Evolutionary conservation across 371 early-diverging fungal species (phyloP), one percentile per base, ranked within the genome.

Genomic region (Mortierella sp.): DNA sequence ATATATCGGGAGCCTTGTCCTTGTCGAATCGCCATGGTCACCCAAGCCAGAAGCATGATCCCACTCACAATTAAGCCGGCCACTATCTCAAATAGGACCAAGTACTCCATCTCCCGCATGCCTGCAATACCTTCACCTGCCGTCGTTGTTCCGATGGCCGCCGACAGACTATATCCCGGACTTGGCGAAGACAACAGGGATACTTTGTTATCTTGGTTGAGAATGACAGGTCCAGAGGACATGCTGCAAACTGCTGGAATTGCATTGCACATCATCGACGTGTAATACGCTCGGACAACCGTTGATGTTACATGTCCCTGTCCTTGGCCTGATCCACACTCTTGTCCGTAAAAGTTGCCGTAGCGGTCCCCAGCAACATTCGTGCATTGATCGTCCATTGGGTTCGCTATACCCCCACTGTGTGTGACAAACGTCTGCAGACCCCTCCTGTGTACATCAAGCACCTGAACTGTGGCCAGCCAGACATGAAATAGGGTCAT

Each of bases 51-150:
- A 14, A 26, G 53, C 76, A 76, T 69, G 23, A 66, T 21, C 16
- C 49, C 46, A 30, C 76, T 65, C 24, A 59, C 62, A 0, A 48
- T 45, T 12, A 76, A 39, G 1, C 76, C 76, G 7, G 68, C 70
- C 12, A 48, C 42, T 8, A 69, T 42, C 16, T 76, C 76, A 50
- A 76, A 76, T 18, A 69, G 31, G 3, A 76, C 62, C 42, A 61
- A 28, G 30, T 50, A 58, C 53, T 69, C 76, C 76, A 76, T 76
- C 51, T 69, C 76, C 10, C 52, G 61, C 70, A 76, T 76, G 1
- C 66, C 69, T 2, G 45, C n/a, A 27, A 28, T 27, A 23, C 58
- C 59, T 41, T 23, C 70, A 21, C 43, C 43, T 27, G 30, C 12
- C 28, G 10, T 4, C 18, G 21, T 21, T 0, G 19, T 31, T 14